Base-by-base conservation (phyloP, 805 yeast species). In the Citeromyces nyonsensis region DNA sequence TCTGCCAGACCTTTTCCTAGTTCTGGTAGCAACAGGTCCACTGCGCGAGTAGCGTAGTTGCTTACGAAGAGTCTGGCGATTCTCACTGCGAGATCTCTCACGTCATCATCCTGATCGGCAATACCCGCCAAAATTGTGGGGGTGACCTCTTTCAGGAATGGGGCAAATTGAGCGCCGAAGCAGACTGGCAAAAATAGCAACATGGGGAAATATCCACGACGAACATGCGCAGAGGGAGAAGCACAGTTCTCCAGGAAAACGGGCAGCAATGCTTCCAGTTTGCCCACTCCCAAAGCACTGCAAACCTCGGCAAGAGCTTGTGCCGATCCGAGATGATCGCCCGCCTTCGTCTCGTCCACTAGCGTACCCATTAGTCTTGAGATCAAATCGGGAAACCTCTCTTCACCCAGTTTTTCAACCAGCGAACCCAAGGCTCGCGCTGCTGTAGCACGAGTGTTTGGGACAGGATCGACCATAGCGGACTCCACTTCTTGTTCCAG, bases 401-500 rank as follows among this genome's bases (percentile, higher is more conserved):
- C 94, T 56, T 91, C 99, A 35, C 99, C 99, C 27, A 91, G 63
- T 51, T 86, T 88, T 52, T 91, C 97, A 31, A 93, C 95, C 39
- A 91, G 63, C 0, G 96, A 84, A 43, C 99, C 99, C 33, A 91
- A 59, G 0, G 98, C 98, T 56, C 96, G 74, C 13, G 96, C 86
- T 15, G 97, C 97, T 13, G 95, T 91, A 2, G 97, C 93, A 51
- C 97, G 73, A 0, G 99, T 91, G 28, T 75, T 82, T 24, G 97
- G 95, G 33, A 91, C 98, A 1, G 98, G 98, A 44, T 91, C 99
- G 32, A 93, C 95, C 94, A 91, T 88, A 5, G 97, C 94, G 28
- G 69, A 63, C 52, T 91, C 94, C 38, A 91, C 68, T 44, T 85
- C 95, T 8, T 73, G 64, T 29, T 88, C 77, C 43, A 91, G 63